phyloP scores from a whole-genome alignment of 225 moss, liverwort and hornwort species.

The Sphagnum contortum region DNA sequence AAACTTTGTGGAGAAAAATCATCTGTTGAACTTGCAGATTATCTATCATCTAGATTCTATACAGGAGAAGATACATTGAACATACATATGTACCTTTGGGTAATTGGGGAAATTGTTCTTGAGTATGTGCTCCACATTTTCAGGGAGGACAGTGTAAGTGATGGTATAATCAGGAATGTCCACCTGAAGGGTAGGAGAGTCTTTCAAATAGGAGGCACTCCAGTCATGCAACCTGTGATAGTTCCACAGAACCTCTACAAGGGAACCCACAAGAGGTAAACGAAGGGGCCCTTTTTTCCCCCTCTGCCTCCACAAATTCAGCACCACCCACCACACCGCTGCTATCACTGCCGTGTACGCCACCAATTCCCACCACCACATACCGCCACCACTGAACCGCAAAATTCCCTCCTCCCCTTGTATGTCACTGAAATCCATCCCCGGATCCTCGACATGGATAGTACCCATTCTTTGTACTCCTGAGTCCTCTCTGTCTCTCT shows the following conservation, averaged over 20 bases:
- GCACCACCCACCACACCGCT: neutral
- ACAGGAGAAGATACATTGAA: too few species aligned
- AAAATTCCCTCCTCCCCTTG: too few species aligned
- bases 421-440: too few species aligned
- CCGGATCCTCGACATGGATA: too few species aligned
- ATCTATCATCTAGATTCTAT: too few species aligned
- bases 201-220: constrained; percentile 33
- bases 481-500: too few species aligned
- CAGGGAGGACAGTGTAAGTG: constrained; percentile 54
- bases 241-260: constrained; percentile 38
- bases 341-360: too few species aligned
- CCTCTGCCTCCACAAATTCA: constrained; percentile 12
- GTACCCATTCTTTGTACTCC: too few species aligned
- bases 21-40: too few species aligned
- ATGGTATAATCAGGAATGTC: neutral
- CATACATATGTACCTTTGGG: constrained; percentile 38
- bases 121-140: constrained; percentile 58
- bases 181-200: constrained; percentile 20
- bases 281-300: constrained; percentile 5
- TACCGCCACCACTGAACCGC: too few species aligned
- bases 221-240: constrained; percentile 52
- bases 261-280: constrained; percentile 42
- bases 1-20: too few species aligned
- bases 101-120: constrained; percentile 78
- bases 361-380: too few species aligned